Evolutionary conservation across 2,329 filamentous ascomycete genomes (phyloP), one percentile per base, ranked within the genome.

Genomic region (Colletotrichum simmondsii): DNA sequence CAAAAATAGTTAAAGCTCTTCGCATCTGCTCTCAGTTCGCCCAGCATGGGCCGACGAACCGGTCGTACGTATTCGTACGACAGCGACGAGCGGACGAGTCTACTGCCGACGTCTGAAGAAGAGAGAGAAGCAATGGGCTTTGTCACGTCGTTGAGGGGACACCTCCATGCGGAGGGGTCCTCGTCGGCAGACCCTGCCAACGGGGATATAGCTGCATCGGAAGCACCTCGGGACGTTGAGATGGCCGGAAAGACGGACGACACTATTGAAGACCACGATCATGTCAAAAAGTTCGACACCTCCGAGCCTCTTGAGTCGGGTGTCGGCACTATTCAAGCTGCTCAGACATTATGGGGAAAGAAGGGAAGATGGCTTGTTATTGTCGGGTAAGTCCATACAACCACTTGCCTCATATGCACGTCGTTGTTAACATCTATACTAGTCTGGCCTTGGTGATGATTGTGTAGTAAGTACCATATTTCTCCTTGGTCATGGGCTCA

Each of bases 301-400:
- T 26, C 65, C 11, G 24, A 22, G 30, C 53, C 22, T 3, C 16
- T 63, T 4, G 70, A 72, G 19, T 22, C 70, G 2, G 65, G 69
- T 32, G 59, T 69, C 12, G 54, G 42, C n/a, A 64, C 42, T 19
- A 69, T 69, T 19, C 28, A 72, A 30, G 59, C 53, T 19, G 59
- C 53, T n/a, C 65, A 64, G n/a, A 56, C 54, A 22, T 22, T 72
- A 5, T 69, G 58, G 70, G 58, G 65, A 2, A 64, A 46, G 16
- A 72, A 37, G 11, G 58, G 70, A 22, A 68, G 59, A 56, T 64
- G 70, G 65, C 42, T 69, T 3, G 65, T 69, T 6, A 68, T 72
- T 16, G 46, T 67, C 12, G 70, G 65, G 65, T 67, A 16, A 19
- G 58, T 24, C 22, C 42, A 22, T n/a, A 22, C 19, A 22, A 11